Percentiles rank a stretch among this genome's conserved stretches.
phyloP scores from a whole-genome alignment of 2,329 filamentous ascomycete genomes.

The Pseudogymnoascus sp. region DNA sequence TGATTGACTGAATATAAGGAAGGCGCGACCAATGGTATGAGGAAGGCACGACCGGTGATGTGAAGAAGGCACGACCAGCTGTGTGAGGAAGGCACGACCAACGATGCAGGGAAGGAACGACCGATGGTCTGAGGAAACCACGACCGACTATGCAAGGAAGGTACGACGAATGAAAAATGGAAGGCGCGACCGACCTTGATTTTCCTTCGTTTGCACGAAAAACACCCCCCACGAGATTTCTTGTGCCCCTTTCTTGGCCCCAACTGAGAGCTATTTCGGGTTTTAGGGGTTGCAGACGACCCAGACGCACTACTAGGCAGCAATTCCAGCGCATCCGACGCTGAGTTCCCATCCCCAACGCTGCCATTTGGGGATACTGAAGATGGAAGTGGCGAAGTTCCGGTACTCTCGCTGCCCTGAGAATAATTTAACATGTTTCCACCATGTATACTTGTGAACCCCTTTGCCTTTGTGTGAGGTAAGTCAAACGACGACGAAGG shows the following conservation, averaged over 20 bases:
- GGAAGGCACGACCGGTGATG: background rate
- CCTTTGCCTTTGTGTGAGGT: background rate
- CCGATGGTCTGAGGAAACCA: background rate
- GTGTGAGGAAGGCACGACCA: background rate
- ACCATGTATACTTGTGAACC: background rate
- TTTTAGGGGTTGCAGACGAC: background rate
- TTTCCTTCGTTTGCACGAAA: conserved; percentile 57
- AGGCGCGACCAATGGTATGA: background rate
- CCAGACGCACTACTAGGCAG: background rate
- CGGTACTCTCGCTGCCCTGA: background rate
- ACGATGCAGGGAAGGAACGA: background rate
- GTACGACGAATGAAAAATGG: background rate
- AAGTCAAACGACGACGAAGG: background rate
- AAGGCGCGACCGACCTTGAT: conserved; percentile 46
- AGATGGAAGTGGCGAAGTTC: background rate
- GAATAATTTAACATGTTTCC: background rate
- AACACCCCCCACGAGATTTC: conserved; percentile 58
- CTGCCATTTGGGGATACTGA: background rate
- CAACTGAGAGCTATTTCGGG: background rate
- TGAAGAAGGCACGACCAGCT: background rate
- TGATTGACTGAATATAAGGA: background rate
- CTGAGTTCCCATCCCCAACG: background rate
- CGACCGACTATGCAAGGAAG: background rate
- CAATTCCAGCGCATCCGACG: background rate
- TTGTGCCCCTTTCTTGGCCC: conserved; percentile 49